These are phyloP conservation scores for Starmerella powellii DNA, from an alignment of 805 yeast species.

Conservation along the genomic window DNA sequence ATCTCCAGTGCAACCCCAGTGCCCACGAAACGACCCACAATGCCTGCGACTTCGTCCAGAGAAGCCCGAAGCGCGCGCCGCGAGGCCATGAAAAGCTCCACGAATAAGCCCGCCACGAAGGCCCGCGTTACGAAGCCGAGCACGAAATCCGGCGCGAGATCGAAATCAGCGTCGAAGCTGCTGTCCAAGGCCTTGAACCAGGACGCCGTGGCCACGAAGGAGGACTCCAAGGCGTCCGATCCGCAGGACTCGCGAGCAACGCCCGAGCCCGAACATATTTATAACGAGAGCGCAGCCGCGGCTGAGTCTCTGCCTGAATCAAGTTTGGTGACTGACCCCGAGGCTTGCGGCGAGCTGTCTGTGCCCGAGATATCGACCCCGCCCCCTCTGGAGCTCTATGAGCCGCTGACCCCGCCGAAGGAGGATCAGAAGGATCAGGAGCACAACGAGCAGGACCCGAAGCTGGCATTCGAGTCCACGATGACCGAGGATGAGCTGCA, in stretches of 20 bases:
- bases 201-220: too few relatives aligned
- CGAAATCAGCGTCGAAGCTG: too few relatives aligned
- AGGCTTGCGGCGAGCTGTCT: too few relatives aligned
- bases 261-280: too few relatives aligned
- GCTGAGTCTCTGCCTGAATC: too few relatives aligned
- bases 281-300: too few relatives aligned
- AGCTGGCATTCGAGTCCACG: not conserved
- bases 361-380: not conserved
- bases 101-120: not conserved
- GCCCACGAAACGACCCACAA: not conserved
- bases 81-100: conserved; percentile 9
- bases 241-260: too few relatives aligned
- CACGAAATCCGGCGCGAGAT: too few relatives aligned
- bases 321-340: too few relatives aligned
- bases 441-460: not conserved
- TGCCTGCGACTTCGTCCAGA: conserved; percentile 1
- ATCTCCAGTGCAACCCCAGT: too few relatives aligned
- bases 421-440: not conserved
- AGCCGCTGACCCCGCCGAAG: not conserved
- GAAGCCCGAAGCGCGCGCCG: conserved; percentile 15
- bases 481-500: conserved; percentile 12
- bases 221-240: too few relatives aligned
- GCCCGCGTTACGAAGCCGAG: not conserved
- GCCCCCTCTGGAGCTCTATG: not conserved
- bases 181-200: too few relatives aligned